Base-by-base conservation (phyloP, 2,329 filamentous ascomycete genomes). In the Alternaria ventricosa region DNA sequence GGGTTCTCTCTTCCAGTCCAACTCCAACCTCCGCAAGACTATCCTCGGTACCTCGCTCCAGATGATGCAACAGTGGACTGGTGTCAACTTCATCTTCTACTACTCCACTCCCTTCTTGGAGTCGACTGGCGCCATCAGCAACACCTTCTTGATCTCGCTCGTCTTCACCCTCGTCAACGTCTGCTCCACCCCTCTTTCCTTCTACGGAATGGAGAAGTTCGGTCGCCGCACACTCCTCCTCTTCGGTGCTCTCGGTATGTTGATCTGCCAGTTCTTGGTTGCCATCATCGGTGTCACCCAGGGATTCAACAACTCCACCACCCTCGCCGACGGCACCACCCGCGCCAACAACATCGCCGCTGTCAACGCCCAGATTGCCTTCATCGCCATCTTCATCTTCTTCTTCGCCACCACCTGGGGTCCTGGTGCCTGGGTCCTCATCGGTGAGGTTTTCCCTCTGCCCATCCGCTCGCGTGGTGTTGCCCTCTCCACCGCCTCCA, bases 301-400 rank as follows among this genome's bases (percentile, higher is more conserved):
- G 15, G 49, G 49, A 6, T 36, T 73, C 82, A 1, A 69, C 23
- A 55, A 43, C 33, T 23, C 53, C 53, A 12, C 23, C 5, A 41
- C 53, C 7, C 53, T 55, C n/a, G 4, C 33, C 8, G 33, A 43
- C 3, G 53, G 49, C 6, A 12, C 49, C 20, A 53, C 49, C 3
- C 49, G 49, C 20, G 49, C 49, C 49, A 53, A 53, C 49, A 53
- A 53, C 49, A 53, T 55, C 7, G 28, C 83, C 4, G 89, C 88
- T 1, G 76, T 79, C 56, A 73, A 77, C 45, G 75, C 71, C 68
- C 81, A 94, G 86, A 93, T 97, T 69, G 88, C 92, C 63, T 96
- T 96, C 84, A 96, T 96, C 77, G 91, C 90, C 83, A 90, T 97
- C 84, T 96, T 93, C 87, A 94, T 97, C 86, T 94, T 93, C 87